A percentile compares a stretch with the other conserved stretches of the same genome.
phyloP scores from a whole-genome alignment of 2,329 filamentous ascomycete genomes.

The Aspergillus sp. region DNA sequence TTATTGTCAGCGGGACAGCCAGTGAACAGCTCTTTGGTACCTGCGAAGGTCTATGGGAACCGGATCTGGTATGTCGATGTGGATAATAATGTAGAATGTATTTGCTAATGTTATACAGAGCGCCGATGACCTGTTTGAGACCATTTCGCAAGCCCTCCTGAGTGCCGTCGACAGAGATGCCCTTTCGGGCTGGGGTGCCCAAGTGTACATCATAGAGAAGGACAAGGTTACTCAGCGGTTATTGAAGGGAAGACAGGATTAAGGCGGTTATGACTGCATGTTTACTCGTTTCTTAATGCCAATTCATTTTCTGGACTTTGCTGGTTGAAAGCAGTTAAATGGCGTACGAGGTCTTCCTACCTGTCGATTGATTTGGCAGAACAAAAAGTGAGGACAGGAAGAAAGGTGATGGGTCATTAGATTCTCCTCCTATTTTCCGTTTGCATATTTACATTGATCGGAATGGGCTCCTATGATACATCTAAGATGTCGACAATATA shows the following conservation, averaged over 20 bases:
- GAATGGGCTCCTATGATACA: too few species aligned
- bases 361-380: too few species aligned
- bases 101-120: slow-evolving; percentile 47
- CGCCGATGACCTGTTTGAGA: slow-evolving; percentile 96
- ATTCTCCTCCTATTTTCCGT: too few species aligned
- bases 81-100: background rate
- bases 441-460: too few species aligned
- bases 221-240: slow-evolving; percentile 99
- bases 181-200: slow-evolving; percentile 93
- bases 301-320: too few species aligned
- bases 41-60: slow-evolving; percentile 97
- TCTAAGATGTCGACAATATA: too few species aligned
- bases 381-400: too few species aligned
- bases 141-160: slow-evolving; percentile 89
- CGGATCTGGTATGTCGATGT: slow-evolving; percentile 69
- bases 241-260: slow-evolving; percentile 96
- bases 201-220: slow-evolving; percentile 99
- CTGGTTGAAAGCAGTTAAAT: too few species aligned
- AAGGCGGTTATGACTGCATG: slow-evolving; percentile 23
- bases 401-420: too few species aligned
- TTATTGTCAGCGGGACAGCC: slow-evolving; percentile 94
- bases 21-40: slow-evolving; percentile 98
- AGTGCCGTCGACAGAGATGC: slow-evolving; percentile 97
- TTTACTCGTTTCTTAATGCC: too few species aligned
- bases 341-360: too few species aligned